Evolutionary conservation across 305 asterid genomes (phyloP).

Genomic region (Solanum hybrid): DNA sequence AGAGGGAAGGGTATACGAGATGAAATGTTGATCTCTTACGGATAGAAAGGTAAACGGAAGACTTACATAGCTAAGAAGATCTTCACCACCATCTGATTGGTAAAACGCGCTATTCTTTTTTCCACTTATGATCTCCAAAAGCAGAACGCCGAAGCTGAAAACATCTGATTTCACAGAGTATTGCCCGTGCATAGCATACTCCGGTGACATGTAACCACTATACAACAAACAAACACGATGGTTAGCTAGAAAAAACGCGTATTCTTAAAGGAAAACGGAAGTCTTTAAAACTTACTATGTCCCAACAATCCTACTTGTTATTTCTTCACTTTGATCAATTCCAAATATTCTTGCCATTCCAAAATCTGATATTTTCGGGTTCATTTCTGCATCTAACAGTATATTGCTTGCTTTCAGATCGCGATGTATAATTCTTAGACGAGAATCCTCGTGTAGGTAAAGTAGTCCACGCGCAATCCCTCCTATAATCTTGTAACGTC

Average conservation of each 20-base stretch:
- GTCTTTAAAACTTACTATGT: conserved; percentile 17
- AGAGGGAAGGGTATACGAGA: not conserved
- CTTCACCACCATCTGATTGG: not conserved
- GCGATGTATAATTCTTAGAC: conserved; percentile 28
- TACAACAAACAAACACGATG: not conserved
- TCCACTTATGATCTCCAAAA: conserved; percentile 14
- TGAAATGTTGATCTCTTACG: not conserved
- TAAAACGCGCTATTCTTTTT: not conserved
- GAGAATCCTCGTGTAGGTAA: conserved; percentile 37
- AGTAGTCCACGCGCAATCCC: conserved; percentile 42
- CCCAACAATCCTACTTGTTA: conserved; percentile 20
- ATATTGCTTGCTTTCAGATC: conserved; percentile 31
- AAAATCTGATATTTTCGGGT: conserved; percentile 34
- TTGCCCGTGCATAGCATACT: not conserved
- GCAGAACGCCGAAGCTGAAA: conserved; percentile 11
- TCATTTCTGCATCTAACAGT: conserved; percentile 21
- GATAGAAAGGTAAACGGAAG: not conserved
- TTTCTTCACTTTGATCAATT: conserved; percentile 15
- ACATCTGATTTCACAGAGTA: conserved; percentile 13
- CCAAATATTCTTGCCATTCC: conserved; percentile 24
- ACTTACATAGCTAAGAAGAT: conserved; percentile 17
- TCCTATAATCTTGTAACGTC: conserved; percentile 22
- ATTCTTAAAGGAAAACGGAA: not conserved
- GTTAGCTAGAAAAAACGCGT: not conserved
- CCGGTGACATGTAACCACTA: conserved; percentile 20